Base-by-base conservation (phyloP, 139 green algal genomes). In the Tetratostichococcus sp. region DNA sequence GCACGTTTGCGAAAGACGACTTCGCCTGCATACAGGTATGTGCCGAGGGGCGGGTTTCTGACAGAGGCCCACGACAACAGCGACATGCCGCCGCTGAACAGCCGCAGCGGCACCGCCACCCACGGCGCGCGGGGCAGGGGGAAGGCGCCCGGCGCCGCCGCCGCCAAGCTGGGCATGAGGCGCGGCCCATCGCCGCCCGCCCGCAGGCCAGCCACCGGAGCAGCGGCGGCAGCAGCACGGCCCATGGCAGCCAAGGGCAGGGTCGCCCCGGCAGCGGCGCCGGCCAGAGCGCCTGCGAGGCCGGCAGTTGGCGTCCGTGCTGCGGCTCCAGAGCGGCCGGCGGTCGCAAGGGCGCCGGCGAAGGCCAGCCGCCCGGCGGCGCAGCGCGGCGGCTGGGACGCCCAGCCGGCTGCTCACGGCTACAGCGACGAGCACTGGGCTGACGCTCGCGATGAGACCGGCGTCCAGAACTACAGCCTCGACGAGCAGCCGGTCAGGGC, bases 31-130 rank as follows among this genome's bases (percentile, higher is more conserved):
- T 14, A 22, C 50, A 62, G 50, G 14, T 89, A 89, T 57, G 73
- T 88, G 23, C 84, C 84, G 4, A 80, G 67, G 4, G 84, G 84
- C 22, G 84, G 84, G 25, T 75, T 79, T 3, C 28, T 87, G 4
- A 62, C 50, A 2, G 50, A 62, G 50, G 50, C 50, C 2, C 50
- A 62, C 19, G 50, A 62, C 50, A 62, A 62, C 19, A 17, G 14
- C 50, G 50, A 62, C 50, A 62, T 62, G 17, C 50, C 50, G 19
- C 50, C 50, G 50, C 50, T 62, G 11, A 25, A 62, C 50, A 62
- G 50, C 50, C 11, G 50, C 50, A 62, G 19, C 50, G 14, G 17
- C 2, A 17, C 50, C 50, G 50, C 50, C 14, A 62, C 50, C 17
- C 4, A 62, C 50, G 50, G 50, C 17, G 19, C 50, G 14, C 50